These are phyloP conservation scores for Hordeum pubiflorum DNA, from an alignment of 202 grass and related monocot species.

Conservation along the genomic window DNA sequence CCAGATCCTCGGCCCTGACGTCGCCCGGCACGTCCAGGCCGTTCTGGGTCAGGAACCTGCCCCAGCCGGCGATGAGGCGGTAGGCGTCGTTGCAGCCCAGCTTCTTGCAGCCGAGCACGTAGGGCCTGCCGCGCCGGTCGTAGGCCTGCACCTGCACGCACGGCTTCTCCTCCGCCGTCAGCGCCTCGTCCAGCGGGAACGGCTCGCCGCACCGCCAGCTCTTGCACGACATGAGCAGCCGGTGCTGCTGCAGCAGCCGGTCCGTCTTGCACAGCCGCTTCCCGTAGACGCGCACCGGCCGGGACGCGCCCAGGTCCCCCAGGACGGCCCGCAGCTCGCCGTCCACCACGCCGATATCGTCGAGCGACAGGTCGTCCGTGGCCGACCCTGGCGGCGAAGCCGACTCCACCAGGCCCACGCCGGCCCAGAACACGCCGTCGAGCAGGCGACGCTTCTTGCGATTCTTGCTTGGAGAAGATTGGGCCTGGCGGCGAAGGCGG, in stretches of 20 bases:
- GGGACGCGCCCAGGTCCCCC: not conserved
- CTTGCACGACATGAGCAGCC: conserved; percentile 28
- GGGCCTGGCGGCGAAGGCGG: not conserved
- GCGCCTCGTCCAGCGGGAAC: not conserved
- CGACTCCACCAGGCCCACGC: not conserved
- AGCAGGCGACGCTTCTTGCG: not conserved
- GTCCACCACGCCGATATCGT: not conserved
- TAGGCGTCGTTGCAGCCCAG: not conserved
- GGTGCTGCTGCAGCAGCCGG: not conserved
- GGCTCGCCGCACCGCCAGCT: not conserved
- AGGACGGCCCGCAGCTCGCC: not conserved
- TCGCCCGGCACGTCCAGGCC: not conserved
- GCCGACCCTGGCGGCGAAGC: not conserved
- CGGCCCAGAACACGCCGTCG: not conserved
- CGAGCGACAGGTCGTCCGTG: not conserved
- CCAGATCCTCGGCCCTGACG: not conserved
- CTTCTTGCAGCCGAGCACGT: not conserved
- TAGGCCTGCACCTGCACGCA: not conserved
- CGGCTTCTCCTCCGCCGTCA: not conserved
- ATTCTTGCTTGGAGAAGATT: not conserved
- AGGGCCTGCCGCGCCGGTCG: not conserved
- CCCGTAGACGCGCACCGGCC: conserved; percentile 6
- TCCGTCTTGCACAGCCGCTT: not conserved
- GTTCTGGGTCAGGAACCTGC: not conserved
- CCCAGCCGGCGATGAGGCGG: not conserved